Conservation (phyloP, 352 stramenopile species). For the Albugo laibachii region DNA sequence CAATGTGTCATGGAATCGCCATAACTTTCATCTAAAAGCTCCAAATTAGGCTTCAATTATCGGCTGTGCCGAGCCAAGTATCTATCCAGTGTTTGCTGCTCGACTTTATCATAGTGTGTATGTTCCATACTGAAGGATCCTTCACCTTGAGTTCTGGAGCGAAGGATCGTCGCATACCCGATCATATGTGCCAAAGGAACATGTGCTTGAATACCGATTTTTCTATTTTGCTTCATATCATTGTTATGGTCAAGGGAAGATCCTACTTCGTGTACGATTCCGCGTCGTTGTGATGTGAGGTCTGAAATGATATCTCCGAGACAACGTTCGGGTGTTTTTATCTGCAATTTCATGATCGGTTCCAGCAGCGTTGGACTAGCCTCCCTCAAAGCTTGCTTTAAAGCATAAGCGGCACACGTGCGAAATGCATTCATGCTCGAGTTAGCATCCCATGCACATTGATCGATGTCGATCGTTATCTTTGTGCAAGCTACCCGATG, state of each 20-base stretch:
- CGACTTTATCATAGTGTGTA: conserved; percentile 20
- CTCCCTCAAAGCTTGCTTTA: conserved; percentile 36
- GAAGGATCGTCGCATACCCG: conserved; percentile 53
- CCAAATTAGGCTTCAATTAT: too few relatives aligned
- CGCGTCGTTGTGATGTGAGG: conserved; percentile 44
- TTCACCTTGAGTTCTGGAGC: conserved; percentile 62
- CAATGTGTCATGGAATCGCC: too few relatives aligned
- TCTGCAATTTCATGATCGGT: conserved; percentile 60
- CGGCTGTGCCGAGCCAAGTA: too few relatives aligned
- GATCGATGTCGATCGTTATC: conserved; percentile 30
- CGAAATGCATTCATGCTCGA: conserved; percentile 52
- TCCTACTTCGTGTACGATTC: conserved; percentile 40
- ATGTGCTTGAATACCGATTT: conserved; percentile 20
- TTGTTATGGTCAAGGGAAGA: conserved; percentile 11
- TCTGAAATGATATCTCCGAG: conserved; percentile 59
- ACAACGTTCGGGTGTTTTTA: conserved; percentile 32
- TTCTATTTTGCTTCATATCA: conserved; percentile 6
- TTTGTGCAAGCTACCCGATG: conserved; percentile 47
- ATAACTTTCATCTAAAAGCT: too few relatives aligned
- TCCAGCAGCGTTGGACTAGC: conserved; percentile 39
- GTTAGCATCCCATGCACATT: conserved; percentile 37
- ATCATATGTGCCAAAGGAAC: conserved; percentile 61
- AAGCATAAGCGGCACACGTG: conserved; percentile 19
- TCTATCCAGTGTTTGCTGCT: too few relatives aligned
- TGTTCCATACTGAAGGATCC: conserved; percentile 64